These are phyloP conservation scores for Malassezia globosa DNA, from an alignment of 1,284 basidiomycete genomes.

Conservation along the genomic window DNA sequence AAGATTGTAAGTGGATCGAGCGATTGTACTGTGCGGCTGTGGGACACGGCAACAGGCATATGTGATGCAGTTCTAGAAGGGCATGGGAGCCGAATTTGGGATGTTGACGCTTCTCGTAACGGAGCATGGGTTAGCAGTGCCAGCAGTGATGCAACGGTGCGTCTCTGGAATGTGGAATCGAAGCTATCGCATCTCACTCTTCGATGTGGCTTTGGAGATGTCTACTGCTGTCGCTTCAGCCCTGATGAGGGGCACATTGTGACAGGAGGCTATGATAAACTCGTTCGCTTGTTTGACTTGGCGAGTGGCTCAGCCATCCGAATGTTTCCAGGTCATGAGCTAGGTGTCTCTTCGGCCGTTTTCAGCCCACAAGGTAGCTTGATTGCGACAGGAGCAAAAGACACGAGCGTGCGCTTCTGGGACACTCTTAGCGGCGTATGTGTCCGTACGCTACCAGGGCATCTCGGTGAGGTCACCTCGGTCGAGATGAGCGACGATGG, in stretches of 20 bases:
- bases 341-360: conserved; percentile 49
- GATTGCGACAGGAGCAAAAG: conserved; percentile 50
- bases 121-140: conserved; percentile 46
- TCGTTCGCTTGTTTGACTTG: conserved; percentile 50
- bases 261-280: conserved; percentile 51
- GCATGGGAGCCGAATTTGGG: conserved; percentile 50
- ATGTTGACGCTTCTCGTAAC: conserved; percentile 42
- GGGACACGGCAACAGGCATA: conserved; percentile 33
- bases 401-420: conserved; percentile 51
- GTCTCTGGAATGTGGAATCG: conserved; percentile 48
- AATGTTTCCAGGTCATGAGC: conserved; percentile 51
- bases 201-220: conserved; percentile 46
- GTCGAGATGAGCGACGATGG: conserved; percentile 50
- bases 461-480: conserved; percentile 51
- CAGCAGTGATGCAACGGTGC: conserved; percentile 50
- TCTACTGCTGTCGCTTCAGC: conserved; percentile 50
- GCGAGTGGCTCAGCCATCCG: conserved; percentile 48
- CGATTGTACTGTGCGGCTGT: conserved; percentile 41
- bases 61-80: conserved; percentile 44
- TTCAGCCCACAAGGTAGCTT: conserved; percentile 50
- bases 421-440: conserved; percentile 50
- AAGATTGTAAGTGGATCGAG: conserved; percentile 49
- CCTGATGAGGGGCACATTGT: conserved; percentile 48
- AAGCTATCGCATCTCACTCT: conserved; percentile 24
- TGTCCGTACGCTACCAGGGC: conserved; percentile 49